Evolutionary conservation across 371 early-diverging fungal genomes (phyloP).

Genomic region (Gilbertella persicaria): DNA sequence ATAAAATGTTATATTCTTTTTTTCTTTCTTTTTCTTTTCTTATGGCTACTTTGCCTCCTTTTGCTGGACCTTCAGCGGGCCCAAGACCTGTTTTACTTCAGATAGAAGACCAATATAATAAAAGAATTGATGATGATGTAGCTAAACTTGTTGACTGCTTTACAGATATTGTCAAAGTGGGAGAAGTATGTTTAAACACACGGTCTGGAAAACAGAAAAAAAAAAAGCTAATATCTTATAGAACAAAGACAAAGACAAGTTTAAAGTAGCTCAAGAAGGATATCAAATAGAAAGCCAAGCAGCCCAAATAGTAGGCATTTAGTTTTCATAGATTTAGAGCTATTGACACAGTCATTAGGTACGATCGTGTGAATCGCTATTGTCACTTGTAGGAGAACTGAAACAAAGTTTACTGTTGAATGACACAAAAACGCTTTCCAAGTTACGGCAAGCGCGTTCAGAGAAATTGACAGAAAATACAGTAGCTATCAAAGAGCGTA

Average conservation of each 20-base stretch:
- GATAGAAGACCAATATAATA: slow-evolving; percentile 66
- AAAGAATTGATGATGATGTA: slow-evolving; percentile 62
- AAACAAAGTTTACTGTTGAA: slow-evolving; percentile 69
- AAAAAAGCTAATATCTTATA: slow-evolving; percentile 8
- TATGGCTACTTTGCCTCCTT: slow-evolving; percentile 18
- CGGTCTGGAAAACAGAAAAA: not conserved
- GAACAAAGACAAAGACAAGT: slow-evolving; percentile 68
- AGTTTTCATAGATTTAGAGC: not conserved
- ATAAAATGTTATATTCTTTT: not conserved
- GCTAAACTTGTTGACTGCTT: slow-evolving; percentile 63
- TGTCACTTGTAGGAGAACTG: slow-evolving; percentile 66
- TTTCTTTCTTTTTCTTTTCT: not conserved
- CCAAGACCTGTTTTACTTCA: slow-evolving; percentile 33
- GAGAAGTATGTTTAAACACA: slow-evolving; percentile 46
- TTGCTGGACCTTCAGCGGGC: slow-evolving; percentile 1
- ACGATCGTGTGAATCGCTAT: slow-evolving; percentile 64
- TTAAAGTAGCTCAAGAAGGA: slow-evolving; percentile 72
- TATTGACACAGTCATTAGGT: too few relatives aligned
- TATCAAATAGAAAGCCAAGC: slow-evolving; percentile 70
- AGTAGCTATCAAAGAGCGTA: slow-evolving; percentile 33
- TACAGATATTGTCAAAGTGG: slow-evolving; percentile 62
- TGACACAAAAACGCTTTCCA: slow-evolving; percentile 66
- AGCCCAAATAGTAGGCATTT: slow-evolving; percentile 65
- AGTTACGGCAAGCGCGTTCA: slow-evolving; percentile 37
- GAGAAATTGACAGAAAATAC: slow-evolving; percentile 30